Evolutionary conservation across 139 green algal genomes (phyloP).

Genomic region (Limnomonas spitsbergensis): DNA sequence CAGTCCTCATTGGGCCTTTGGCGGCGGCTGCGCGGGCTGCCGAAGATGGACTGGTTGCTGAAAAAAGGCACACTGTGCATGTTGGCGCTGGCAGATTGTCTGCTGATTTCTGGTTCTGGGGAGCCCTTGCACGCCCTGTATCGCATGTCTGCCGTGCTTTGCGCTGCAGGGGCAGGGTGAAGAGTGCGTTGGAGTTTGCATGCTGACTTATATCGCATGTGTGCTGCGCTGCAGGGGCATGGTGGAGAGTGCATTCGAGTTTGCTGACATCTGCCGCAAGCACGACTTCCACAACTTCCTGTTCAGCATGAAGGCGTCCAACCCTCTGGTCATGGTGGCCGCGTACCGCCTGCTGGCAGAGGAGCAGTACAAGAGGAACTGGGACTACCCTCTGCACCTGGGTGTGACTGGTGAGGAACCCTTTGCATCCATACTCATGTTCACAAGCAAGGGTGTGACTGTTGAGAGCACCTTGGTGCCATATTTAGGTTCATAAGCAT

Average conservation of each 20-base stretch:
- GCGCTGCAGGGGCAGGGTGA: too few relatives aligned
- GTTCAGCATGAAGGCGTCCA: slow-evolving; percentile 99
- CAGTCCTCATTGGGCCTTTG: too few relatives aligned
- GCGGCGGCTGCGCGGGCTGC: too few relatives aligned
- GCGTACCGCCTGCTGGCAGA: slow-evolving; percentile 93
- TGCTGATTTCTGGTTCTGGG: too few relatives aligned
- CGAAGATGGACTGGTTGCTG: too few relatives aligned
- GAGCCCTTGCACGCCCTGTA: too few relatives aligned
- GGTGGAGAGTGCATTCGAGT: slow-evolving; percentile 95
- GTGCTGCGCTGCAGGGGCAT: slow-evolving; percentile 80
- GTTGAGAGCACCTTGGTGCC: slow-evolving; percentile 94
- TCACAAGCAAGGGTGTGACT: slow-evolving; percentile 89
- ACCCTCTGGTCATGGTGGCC: slow-evolving; percentile 94
- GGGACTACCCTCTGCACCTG: slow-evolving; percentile 98
- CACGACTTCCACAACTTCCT: slow-evolving; percentile 99
- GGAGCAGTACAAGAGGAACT: slow-evolving; percentile 87
- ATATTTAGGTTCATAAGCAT: too few relatives aligned
- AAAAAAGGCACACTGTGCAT: too few relatives aligned
- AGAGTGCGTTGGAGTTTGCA: too few relatives aligned
- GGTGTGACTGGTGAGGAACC: slow-evolving; percentile 82
- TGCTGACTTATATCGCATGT: too few relatives aligned
- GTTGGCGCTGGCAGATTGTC: too few relatives aligned
- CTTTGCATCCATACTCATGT: not conserved
- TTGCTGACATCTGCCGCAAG: slow-evolving; percentile 94
- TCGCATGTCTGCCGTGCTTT: too few relatives aligned